These are phyloP conservation scores for Helianthus annuus DNA, from an alignment of 129 eudicot species.

Conservation along the genomic window HanXRQr2.0-SUNRISE NC_035434.2:83085369-83085868, in stretches of 20 bases:
- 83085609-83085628: conserved; percentile 77
- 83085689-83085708: background rate
- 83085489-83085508: conserved; percentile 46
- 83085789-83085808: conserved; percentile 1
- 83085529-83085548: conserved; percentile 72
- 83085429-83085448: no score
- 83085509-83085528: conserved; percentile 67
- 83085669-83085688: background rate
- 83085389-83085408: no score
- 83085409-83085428: no score
- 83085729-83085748: background rate
- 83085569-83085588: conserved; percentile 76
- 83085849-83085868: background rate
- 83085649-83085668: conserved; percentile 7
- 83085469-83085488: background rate
- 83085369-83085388: no score
- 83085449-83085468: no score
- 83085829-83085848: background rate
- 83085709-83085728: background rate
- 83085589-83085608: conserved; percentile 75
- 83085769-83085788: background rate
- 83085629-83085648: conserved; percentile 48
- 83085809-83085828: background rate
- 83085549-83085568: conserved; percentile 71
- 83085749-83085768: background rate